Evolutionary conservation across 2,329 filamentous ascomycete species (phyloP), one percentile per base, ranked within the genome.

Genomic region (Pseudogymnoascus verrucosus): DNA sequence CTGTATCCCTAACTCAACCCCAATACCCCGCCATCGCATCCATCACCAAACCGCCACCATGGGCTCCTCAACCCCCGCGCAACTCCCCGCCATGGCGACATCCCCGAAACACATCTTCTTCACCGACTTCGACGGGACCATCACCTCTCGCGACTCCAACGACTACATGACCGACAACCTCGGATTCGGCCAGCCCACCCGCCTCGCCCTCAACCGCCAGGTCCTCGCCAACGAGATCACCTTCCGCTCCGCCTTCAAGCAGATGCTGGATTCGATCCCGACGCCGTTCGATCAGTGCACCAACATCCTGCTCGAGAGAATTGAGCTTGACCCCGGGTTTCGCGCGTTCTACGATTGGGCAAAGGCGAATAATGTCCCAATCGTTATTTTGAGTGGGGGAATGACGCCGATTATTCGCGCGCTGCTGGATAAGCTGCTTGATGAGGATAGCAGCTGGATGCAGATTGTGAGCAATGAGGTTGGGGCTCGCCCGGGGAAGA

Each of bases 71-170:
- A 74, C 71, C 64, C 34, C 59, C 14, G 34, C 59, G 34, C 74
- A 78, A 59, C 82, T 84, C 26, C 84, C 84, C 63, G 85, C 85
- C 51, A 78, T 88, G 75, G 79, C 79, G 71, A 86, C 81, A 64
- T 86, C 89, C 74, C 93, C 93, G 61, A 89, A 91, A 78, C 90
- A 91, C 80, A 93, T 99, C 80, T 97, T 99, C 84, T 98, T 98
- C 81, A 96, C 93, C 70, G 95, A 99, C 79, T 98, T 98, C 74
- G 95, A 99, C 77, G 95, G 95, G 72, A 98, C 93, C 62, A 93
- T 97, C 74, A 97, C 93, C 60, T 82, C 81, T 63, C 79, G 83
- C 71, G 85, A 88, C 76, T 84, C 80, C 74, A 88, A 87, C 74
- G 84, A 85, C 76, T 84, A 77, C 76, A 80, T 93, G 86, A 97